Base-by-base conservation (phyloP, 2,329 filamentous ascomycete species). In the Hypoxylon sp. region DNA sequence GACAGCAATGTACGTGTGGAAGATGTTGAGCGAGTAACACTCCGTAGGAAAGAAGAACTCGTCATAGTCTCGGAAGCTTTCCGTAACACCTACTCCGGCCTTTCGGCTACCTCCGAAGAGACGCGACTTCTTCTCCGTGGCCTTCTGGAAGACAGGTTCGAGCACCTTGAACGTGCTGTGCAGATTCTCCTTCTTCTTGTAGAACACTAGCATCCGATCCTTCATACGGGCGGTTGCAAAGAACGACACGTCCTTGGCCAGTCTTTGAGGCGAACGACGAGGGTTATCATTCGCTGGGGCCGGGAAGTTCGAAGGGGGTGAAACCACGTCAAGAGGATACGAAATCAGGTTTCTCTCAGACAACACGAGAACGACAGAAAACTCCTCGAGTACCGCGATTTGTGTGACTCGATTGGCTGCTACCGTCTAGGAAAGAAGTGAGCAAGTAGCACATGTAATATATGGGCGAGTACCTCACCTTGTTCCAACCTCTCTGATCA, bases 41-140 rank as follows among this genome's bases (percentile, higher is more conserved):
- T 99, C 96, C 2, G 92, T 91, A 0, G 96, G 96, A 72, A 99
- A 94, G 81, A 98, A 99, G 80, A 99, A 99, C 72, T 98, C 96
- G 81, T 99, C 96, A 77, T 94, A 99, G 76, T 99, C 96, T 68
- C 96, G 91, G 88, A 98, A 99, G 73, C 95, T 95, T 73, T 99
- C 96, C 0, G 95, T 97, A 64, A 87, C 89, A 19, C 93, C 93
- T 29, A 86, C 68, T 19, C 72, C 84, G 8, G 87, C 86, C 11
- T 81, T 79, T 63, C 81, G 82, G 16, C 89, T 89, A 69, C 83
- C 80, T 39, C 87, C 85, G 68, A 90, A 90, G 12, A 90, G 77
- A 7, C 93, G 89, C 3, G 89, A 87, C 73, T 90, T 92, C 82
- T 92, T 95, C 75, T 97, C 92, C 0, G 92, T 90, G 0, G 94